phyloP scores from a whole-genome alignment of 2,329 filamentous ascomycete species.

The Colletotrichum lindemuthianum region DNA sequence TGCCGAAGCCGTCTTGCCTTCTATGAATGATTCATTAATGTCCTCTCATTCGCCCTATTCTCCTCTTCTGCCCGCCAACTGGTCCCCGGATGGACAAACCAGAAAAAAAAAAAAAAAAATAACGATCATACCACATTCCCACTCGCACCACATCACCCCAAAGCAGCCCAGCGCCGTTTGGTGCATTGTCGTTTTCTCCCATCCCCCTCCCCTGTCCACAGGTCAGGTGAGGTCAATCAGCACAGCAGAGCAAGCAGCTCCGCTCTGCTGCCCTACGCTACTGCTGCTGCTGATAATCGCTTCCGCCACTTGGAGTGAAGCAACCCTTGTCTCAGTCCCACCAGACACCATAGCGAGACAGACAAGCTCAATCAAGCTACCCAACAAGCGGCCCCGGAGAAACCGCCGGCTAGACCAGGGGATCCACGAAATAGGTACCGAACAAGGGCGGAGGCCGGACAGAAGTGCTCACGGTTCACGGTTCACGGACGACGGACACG shows the following conservation, averaged over 20 bases:
- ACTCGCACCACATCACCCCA: no score
- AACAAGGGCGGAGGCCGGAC: background rate
- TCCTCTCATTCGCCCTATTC: constrained; percentile 29
- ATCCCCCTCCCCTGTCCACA: background rate
- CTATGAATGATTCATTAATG: constrained; percentile 34
- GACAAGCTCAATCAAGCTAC: no score
- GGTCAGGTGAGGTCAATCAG: no score
- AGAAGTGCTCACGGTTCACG: no score
- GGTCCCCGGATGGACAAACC: constrained; percentile 1
- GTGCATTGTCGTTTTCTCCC: background rate
- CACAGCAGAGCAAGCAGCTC: no score
- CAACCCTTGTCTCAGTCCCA: constrained; percentile 20
- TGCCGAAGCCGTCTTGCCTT: constrained; percentile 9
- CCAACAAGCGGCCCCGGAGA: background rate
- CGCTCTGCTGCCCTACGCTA: constrained; percentile 9
- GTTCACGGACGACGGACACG: no score
- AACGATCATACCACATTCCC: no score
- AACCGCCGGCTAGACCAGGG: constrained; percentile 13
- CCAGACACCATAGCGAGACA: no score
- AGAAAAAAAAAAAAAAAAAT: background rate
- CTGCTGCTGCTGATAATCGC: no score
- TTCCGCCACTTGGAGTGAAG: no score
- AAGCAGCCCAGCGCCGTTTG: no score
- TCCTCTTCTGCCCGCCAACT: constrained; percentile 9
- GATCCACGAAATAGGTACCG: background rate